phyloP scores from a whole-genome alignment of 139 green algal genomes.

The Chlorella sp. region DNA sequence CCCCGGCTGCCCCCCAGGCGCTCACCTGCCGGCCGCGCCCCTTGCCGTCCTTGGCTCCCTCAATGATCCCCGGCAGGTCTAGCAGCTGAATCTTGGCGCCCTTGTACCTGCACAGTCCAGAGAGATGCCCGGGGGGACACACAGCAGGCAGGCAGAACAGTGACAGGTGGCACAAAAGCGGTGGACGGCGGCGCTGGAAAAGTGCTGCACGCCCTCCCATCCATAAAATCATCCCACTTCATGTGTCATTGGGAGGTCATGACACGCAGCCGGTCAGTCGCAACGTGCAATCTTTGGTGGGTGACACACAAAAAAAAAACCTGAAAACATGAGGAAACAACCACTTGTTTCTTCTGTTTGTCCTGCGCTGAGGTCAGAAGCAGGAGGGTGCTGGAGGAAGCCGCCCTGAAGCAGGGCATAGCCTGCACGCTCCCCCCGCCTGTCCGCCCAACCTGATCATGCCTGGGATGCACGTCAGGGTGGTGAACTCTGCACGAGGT shows the following conservation, averaged over 20 bases:
- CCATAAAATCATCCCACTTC: background rate
- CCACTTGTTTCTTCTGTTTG: no score
- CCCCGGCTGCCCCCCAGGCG: no score
- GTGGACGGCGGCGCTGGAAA: no score
- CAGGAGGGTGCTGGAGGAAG: no score
- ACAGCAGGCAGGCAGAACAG: background rate
- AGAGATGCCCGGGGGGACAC: background rate
- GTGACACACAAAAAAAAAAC: no score
- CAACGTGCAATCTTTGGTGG: no score
- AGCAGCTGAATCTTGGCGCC: slow-evolving; percentile 94
- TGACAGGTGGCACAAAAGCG: background rate
- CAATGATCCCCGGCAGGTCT: slow-evolving; percentile 98
- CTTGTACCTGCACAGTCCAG: slow-evolving; percentile 73
- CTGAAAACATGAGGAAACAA: no score
- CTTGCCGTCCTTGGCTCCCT: slow-evolving; percentile 98
- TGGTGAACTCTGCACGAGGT: slow-evolving; percentile 93
- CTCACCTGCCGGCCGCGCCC: slow-evolving; percentile 80
- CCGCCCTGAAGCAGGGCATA: no score
- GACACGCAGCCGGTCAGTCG: no score
- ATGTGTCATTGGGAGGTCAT: no score
- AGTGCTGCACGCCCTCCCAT: background rate
- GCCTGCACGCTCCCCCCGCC: background rate
- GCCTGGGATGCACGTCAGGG: slow-evolving; percentile 93
- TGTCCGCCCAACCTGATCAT: slow-evolving; percentile 12
- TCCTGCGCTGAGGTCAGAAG: no score